These are phyloP conservation scores for Ophiosphaerella herpotricha DNA, from an alignment of 2,329 filamentous ascomycete genomes.

Conservation along the genomic window DNA sequence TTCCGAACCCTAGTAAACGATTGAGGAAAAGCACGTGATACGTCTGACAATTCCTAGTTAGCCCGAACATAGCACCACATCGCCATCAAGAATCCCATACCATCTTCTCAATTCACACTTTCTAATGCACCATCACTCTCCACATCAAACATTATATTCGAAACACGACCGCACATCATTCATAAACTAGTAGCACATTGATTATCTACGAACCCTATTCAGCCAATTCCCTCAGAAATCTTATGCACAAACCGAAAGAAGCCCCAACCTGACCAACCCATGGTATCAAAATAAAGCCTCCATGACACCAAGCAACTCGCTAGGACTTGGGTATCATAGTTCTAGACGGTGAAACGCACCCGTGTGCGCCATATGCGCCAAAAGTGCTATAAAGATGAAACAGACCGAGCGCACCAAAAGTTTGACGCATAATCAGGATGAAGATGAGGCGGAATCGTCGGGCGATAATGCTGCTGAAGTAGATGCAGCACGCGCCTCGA, in stretches of 20 bases:
- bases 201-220: too few species aligned
- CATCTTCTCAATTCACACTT: too few species aligned
- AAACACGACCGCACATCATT: too few species aligned
- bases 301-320: background rate
- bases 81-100: too few species aligned
- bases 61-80: too few species aligned
- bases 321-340: constrained; percentile 1
- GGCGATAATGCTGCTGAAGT: constrained; percentile 22
- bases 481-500: constrained; percentile 48
- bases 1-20: too few species aligned
- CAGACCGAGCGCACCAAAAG: background rate
- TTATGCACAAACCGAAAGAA: background rate
- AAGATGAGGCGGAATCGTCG: constrained; percentile 37
- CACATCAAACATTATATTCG: too few species aligned
- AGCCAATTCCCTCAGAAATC: background rate
- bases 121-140: too few species aligned
- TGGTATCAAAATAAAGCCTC: constrained; percentile 3
- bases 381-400: background rate
- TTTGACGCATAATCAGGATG: constrained; percentile 19
- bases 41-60: too few species aligned
- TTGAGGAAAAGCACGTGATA: too few species aligned
- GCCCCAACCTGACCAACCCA: background rate
- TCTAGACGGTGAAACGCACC: background rate
- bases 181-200: too few species aligned
- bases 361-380: background rate